A percentile compares a stretch with the other conserved stretches of the same genome.
These are phyloP conservation scores for Penicillium alfredii DNA, from an alignment of 495 filamentous ascomycete species.

Conservation along the genomic window DNA sequence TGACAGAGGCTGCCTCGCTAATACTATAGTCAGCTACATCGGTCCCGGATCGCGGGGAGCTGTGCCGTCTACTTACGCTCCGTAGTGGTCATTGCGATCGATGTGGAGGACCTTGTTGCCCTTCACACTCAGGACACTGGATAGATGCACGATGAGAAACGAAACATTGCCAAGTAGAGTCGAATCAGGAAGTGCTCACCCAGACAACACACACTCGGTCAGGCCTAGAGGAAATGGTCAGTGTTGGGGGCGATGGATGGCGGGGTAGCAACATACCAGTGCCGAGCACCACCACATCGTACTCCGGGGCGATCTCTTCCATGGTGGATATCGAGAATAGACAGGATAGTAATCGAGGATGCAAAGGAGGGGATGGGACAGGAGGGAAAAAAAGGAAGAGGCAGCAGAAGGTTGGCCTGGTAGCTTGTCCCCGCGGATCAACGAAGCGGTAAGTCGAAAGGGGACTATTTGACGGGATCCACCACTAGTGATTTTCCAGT, in stretches of 20 bases:
- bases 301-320: conserved; percentile 95
- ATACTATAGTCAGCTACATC: conserved; percentile 18
- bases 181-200: conserved; percentile 49
- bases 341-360: conserved; percentile 7
- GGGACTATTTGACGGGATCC: conserved; percentile 28
- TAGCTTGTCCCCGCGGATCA: conserved; percentile 27
- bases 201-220: conserved; percentile 97
- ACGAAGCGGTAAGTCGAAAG: conserved; percentile 27
- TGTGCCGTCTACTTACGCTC: conserved; percentile 61
- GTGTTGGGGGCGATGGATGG: conserved; percentile 23
- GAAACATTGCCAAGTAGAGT: background rate
- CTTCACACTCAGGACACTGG: conserved; percentile 92
- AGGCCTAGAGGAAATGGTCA: conserved; percentile 57
- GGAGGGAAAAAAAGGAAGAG: conserved; percentile 11
- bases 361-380: conserved; percentile 11
- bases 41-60: conserved; percentile 12
- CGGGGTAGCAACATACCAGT: conserved; percentile 65
- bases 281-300: conserved; percentile 97
- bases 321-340: conserved; percentile 43
- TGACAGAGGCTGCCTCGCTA: conserved; percentile 89
- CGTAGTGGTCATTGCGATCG: conserved; percentile 98
- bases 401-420: conserved; percentile 16
- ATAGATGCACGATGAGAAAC: conserved; percentile 4
- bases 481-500: conserved; percentile 24
- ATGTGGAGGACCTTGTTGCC: conserved; percentile 99